Percentiles rank a stretch among this genome's conserved stretches.
These are phyloP conservation scores for Spinellus fusiger DNA, from an alignment of 192 early-diverging fungal genomes.

Conservation along the genomic window DNA sequence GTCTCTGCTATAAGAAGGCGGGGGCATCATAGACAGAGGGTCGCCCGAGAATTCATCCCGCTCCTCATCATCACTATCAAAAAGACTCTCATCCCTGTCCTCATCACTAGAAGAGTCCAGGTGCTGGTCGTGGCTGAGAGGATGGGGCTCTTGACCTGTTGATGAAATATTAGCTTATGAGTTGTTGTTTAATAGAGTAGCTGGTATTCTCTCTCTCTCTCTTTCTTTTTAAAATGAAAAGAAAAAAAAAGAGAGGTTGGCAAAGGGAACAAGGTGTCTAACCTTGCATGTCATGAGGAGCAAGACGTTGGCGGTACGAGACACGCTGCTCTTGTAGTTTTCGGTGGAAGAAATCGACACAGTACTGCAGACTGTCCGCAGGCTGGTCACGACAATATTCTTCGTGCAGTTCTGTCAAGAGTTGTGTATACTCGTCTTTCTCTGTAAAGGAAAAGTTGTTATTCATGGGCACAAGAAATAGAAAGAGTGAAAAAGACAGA, in stretches of 20 bases:
- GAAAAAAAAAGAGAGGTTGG: not conserved
- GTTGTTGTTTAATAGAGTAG: no score
- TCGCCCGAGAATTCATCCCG: slow-evolving; percentile 50
- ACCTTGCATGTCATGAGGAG: not conserved
- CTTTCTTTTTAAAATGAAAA: not conserved
- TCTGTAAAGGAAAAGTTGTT: not conserved
- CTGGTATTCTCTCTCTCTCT: not conserved
- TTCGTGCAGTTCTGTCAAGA: slow-evolving; percentile 14
- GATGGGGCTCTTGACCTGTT: slow-evolving; percentile 13
- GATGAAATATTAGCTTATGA: no score
- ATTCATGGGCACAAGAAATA: no score
- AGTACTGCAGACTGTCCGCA: slow-evolving; percentile 28
- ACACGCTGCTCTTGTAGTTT: slow-evolving; percentile 36
- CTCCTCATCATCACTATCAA: slow-evolving; percentile 55
- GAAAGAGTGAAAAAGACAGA: not conserved
- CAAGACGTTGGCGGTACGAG: slow-evolving; percentile 4
- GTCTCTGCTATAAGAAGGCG: slow-evolving; percentile 74
- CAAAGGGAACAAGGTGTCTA: not conserved
- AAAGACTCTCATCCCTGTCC: slow-evolving; percentile 22
- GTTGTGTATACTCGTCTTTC: slow-evolving; percentile 16
- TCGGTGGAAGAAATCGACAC: slow-evolving; percentile 24
- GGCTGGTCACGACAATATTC: slow-evolving; percentile 35
- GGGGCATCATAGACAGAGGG: slow-evolving; percentile 26
- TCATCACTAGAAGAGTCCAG: slow-evolving; percentile 1
- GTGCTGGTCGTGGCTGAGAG: slow-evolving; percentile 1